A percentile compares a stretch with the other conserved stretches of the same genome.
Evolutionary conservation across 345 rosid species (phyloP).

Genomic region (Eucalyptus erythrocorys): DNA sequence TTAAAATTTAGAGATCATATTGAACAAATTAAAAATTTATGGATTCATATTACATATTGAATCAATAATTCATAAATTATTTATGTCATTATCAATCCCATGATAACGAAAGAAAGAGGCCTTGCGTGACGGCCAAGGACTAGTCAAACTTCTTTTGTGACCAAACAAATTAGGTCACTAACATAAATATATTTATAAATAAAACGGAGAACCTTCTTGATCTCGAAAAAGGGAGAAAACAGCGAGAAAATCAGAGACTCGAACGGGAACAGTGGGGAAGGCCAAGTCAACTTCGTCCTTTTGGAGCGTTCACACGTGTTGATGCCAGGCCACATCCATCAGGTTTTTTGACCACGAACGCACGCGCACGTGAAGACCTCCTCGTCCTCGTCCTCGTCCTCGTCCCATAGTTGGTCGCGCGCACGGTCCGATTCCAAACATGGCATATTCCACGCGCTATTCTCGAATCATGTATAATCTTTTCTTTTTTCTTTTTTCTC

Average conservation of each 20-base stretch:
- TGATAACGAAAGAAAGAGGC: background rate
- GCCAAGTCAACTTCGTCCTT: background rate
- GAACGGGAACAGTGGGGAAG: too few species aligned
- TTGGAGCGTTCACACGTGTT: background rate
- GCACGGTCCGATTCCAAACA: background rate
- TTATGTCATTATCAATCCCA: accelerated
- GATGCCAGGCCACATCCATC: background rate
- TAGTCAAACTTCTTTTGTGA: background rate
- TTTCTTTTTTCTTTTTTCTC: accelerated
- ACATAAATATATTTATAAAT: background rate
- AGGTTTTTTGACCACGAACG: background rate
- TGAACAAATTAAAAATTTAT: too few species aligned
- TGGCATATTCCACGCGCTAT: background rate
- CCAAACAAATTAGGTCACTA: background rate
- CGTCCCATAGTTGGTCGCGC: background rate
- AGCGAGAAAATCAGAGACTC: background rate
- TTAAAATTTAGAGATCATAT: accelerated
- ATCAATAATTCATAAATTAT: accelerated
- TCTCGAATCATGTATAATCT: background rate
- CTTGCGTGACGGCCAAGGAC: background rate
- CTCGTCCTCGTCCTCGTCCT: background rate
- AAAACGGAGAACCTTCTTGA: background rate
- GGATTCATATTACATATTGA: accelerated
- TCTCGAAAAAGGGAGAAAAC: background rate
- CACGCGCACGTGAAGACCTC: background rate